Percentiles rank a stretch among this genome's conserved stretches.
phyloP scores from a whole-genome alignment of 1,284 basidiomycete genomes.

The Ceratobasidium sp. region DNA sequence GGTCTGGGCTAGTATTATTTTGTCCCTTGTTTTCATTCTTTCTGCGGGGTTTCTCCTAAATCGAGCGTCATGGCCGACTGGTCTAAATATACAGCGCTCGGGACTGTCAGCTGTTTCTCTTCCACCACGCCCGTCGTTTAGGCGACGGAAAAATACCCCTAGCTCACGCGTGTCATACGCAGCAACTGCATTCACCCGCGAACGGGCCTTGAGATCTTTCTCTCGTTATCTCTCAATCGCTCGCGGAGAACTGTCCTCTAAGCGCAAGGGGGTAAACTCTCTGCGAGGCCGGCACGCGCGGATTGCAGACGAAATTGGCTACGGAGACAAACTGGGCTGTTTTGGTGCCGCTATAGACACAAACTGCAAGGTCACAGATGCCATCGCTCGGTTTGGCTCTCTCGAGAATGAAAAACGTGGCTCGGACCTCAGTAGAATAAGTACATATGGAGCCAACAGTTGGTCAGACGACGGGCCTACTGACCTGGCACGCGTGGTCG shows the following conservation, averaged over 20 bases:
- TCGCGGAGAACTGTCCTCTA: slow-evolving; percentile 18
- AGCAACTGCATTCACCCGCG: slow-evolving; percentile 37
- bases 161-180: slow-evolving; percentile 33
- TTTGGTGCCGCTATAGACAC: slow-evolving; percentile 59
- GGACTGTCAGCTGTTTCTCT: slow-evolving; percentile 30
- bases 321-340: slow-evolving; percentile 62
- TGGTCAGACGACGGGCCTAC: slow-evolving; percentile 40
- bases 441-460: slow-evolving; percentile 9
- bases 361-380: slow-evolving; percentile 62
- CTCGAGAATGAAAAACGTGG: slow-evolving; percentile 45
- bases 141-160: slow-evolving; percentile 21
- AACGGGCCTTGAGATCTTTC: slow-evolving; percentile 31
- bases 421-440: slow-evolving; percentile 40
- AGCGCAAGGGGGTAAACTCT: slow-evolving; percentile 22
- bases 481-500: slow-evolving; percentile 63
- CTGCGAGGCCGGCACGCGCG: slow-evolving; percentile 48
- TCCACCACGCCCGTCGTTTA: slow-evolving; percentile 39
- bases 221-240: slow-evolving; percentile 31
- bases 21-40: slow-evolving; percentile 34
- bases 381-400: slow-evolving; percentile 60
- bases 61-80: no score
- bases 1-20: slow-evolving; percentile 12
- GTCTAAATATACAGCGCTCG: slow-evolving; percentile 7
- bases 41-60: slow-evolving; percentile 20
- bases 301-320: slow-evolving; percentile 64